Conservation (phyloP, 805 yeast species). For the Cyberlindnera veronae region DNA sequence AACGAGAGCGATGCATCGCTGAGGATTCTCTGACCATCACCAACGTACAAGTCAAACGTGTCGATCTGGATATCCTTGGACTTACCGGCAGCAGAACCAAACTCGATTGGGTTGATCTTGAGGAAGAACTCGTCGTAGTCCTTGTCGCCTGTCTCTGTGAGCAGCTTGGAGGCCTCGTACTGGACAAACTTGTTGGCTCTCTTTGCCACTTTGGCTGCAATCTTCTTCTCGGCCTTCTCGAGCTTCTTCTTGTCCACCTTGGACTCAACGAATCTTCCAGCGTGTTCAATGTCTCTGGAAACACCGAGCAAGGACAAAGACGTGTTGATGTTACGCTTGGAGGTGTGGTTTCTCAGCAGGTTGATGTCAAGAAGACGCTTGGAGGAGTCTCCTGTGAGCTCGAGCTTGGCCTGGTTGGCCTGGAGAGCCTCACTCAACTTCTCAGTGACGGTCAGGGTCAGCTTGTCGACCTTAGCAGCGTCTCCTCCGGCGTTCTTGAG, state of each 20-base stretch:
- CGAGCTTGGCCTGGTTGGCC: constrained; percentile 69
- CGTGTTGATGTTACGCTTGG: constrained; percentile 68
- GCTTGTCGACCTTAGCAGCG: constrained; percentile 44
- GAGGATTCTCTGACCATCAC: constrained; percentile 90
- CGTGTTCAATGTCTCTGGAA: constrained; percentile 80
- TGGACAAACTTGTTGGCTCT: constrained; percentile 74
- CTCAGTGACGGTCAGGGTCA: constrained; percentile 45
- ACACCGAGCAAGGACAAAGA: constrained; percentile 77
- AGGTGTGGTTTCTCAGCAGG: constrained; percentile 57
- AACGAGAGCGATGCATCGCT: constrained; percentile 84
- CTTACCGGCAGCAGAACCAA: constrained; percentile 88
- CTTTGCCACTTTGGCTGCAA: constrained; percentile 95
- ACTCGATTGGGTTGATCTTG: constrained; percentile 91
- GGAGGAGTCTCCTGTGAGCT: constrained; percentile 81
- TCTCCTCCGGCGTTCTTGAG: constrained; percentile 84
- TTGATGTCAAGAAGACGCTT: constrained; percentile 80
- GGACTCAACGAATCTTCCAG: constrained; percentile 89
- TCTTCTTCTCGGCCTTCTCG: constrained; percentile 95
- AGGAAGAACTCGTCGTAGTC: constrained; percentile 94
- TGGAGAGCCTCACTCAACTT: constrained; percentile 50
- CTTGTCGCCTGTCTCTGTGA: constrained; percentile 58
- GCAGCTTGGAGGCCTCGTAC: constrained; percentile 91
- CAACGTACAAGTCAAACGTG: constrained; percentile 89
- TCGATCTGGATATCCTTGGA: constrained; percentile 96
- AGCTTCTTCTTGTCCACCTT: constrained; percentile 95